Base-by-base conservation (phyloP, 2,329 filamentous ascomycete genomes). In the Beauveria rudraprayagi region DNA sequence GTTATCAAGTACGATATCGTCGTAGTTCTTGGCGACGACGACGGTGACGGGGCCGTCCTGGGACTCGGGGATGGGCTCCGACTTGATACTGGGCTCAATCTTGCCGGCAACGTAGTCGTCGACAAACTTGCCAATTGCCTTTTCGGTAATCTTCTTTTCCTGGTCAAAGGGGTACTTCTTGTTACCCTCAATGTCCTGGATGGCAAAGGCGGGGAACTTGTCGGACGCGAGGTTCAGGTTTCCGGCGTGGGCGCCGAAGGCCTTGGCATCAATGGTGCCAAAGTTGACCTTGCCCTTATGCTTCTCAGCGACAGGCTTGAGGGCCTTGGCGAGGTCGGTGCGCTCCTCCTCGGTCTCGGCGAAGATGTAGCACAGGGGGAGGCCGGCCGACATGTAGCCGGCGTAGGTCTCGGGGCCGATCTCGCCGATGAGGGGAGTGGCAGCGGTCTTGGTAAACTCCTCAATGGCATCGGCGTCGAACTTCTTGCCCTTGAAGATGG, bases 321-420 rank as follows among this genome's bases (percentile, higher is more conserved):
- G 82, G 65, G 85, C 80, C 66, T 88, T 84, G 68, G 88, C 81
- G 67, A 96, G 86, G 71, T 86, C 80, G 72, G 88, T 84, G 70
- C 94, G 92, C 84, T 96, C 92, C 79, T 97, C 93, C 30, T 84
- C 74, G 51, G 90, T 92, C 80, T 97, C 92, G 66, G 93, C 88
- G 78, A 99, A 97, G 79, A 99, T 96, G 81, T 97, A 99, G 92
- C 94, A 65, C 22, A 99, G 87, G 64, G 94, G 94, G 68, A 97
- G 83, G 67, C 91, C 92, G 68, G 93, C 85, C 60, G 87, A 86
- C 89, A 97, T 99, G 84, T 99, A 99, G 72, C 83, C 86, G 64
- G 90, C 83, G 81, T 99, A 99, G 66, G 94, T 99, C 77, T 97
- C 94, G 64, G 94, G 94, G 70, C 93, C 93, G 69, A 99, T 89